phyloP scores from a whole-genome alignment of 768 basidiomycete species.

The Tubosaeta sp. region DNA sequence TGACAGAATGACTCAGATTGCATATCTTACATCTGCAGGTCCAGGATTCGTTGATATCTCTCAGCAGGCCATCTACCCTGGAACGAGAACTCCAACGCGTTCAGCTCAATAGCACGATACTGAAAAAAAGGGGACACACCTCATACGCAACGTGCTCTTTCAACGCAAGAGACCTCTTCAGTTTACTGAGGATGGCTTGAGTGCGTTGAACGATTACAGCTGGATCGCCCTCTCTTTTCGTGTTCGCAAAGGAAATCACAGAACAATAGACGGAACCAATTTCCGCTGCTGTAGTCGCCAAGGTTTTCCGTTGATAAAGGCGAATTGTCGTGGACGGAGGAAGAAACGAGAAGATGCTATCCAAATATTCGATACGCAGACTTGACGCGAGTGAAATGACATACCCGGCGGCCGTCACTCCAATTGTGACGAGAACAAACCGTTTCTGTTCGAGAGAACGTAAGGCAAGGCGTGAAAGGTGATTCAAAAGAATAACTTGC shows the following conservation, averaged over 20 bases:
- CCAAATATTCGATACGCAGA: constrained; percentile 1
- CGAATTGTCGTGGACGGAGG: constrained; percentile 72
- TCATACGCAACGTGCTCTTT: constrained; percentile 63
- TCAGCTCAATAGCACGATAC: not conserved
- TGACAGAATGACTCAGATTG: not conserved
- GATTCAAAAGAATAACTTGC: constrained; percentile 29
- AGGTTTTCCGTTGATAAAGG: constrained; percentile 61
- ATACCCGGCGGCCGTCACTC: constrained; percentile 79
- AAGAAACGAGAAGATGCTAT: constrained; percentile 62
- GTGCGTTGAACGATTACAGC: constrained; percentile 57
- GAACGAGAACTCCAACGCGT: constrained; percentile 57
- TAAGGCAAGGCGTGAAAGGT: not conserved
- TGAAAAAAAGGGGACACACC: constrained; percentile 37
- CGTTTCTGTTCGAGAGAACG: constrained; percentile 40
- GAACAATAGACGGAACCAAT: constrained; percentile 73
- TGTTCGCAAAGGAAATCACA: constrained; percentile 67
- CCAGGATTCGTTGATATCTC: constrained; percentile 64
- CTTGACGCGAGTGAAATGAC: constrained; percentile 8
- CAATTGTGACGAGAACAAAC: constrained; percentile 64
- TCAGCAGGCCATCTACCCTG: constrained; percentile 74
- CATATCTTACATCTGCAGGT: constrained; percentile 59
- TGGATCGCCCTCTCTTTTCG: constrained; percentile 45
- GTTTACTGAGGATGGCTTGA: constrained; percentile 69
- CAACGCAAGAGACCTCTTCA: constrained; percentile 56
- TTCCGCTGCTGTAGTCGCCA: constrained; percentile 65